Base-by-base conservation (phyloP, 192 early-diverging fungal species). In the Backusella australiensis region DNA sequence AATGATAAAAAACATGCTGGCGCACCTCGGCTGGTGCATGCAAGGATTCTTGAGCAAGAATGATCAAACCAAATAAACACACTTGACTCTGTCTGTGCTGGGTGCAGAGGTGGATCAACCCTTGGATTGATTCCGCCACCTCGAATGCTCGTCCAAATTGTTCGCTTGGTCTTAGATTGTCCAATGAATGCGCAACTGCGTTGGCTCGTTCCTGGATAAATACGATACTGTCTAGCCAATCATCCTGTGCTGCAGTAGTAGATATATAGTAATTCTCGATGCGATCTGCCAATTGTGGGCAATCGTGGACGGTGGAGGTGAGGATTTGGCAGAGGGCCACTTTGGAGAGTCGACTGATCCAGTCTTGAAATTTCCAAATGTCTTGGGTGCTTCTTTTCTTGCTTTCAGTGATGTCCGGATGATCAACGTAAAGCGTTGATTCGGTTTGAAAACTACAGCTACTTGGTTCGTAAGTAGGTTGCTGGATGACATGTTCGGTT, bases 1-100 rank as follows among this genome's bases (percentile, higher is more conserved):
- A 68, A 42, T 67, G 42, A 26, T 69, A 75, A 36, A 79, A 79
- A 14, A 79, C 34, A 74, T 75, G 73, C 26, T 79, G 78, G 12
- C 73, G 42, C 11, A 79, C 78, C 53, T 79, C 72, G 5, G 52
- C 26, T 0, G 78, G 78, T 14, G 72, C 71, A n/a, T 73, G 41
- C 14, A 74, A 34, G 32, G 46, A 44, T 34, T 69, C 72, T 8
- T 35, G 38, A 6, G 65, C 72, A 11, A 78, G 44, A 7, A 73
- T 23, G 19, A 67, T 36, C 4, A 73, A 41, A 1, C 42, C 71
- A 35, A 69, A 29, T 19, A 78, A 49, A 15, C 44, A 26, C 19
- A 49, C 12, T 2, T 68, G 46, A 3, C 69, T 32, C 41, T 34
- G 32, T 41, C 34, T 15, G 23, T 69, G 69, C 11, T 44, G 38